Conservation (phyloP, 371 early-diverging fungal genomes). For the Syncephalis fuscata region DNA sequence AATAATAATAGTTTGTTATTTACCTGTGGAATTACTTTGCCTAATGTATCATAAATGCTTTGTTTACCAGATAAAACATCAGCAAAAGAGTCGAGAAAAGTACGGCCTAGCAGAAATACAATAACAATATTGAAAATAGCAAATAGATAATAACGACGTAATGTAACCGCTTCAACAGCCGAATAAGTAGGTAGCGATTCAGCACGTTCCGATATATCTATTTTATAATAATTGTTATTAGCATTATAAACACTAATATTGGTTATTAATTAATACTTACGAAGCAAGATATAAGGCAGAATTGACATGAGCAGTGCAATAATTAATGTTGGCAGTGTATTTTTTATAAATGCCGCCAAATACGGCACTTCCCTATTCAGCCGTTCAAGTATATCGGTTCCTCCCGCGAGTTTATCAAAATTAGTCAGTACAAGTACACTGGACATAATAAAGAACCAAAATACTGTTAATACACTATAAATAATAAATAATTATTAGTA, state of each 20-base stretch:
- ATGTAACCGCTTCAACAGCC: conserved; percentile 40
- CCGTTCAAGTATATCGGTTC: too few species aligned
- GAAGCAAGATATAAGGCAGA: conserved; percentile 28
- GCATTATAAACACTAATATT: conserved; percentile 8
- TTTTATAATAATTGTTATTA: conserved; percentile 15
- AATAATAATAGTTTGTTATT: too few species aligned
- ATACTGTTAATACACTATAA: conserved; percentile 39
- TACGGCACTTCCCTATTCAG: too few species aligned
- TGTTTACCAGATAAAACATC: conserved; percentile 50
- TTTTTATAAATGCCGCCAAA: conserved; percentile 32
- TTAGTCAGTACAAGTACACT: background rate
- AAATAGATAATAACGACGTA: conserved; percentile 72
- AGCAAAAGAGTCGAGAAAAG: conserved; percentile 49
- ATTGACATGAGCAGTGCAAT: conserved; percentile 47
- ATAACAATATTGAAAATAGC: conserved; percentile 76
- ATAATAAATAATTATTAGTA: conserved; percentile 4
- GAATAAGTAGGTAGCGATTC: conserved; percentile 21
- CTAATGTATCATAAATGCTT: conserved; percentile 49
- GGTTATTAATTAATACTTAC: conserved; percentile 8
- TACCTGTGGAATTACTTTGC: conserved; percentile 37
- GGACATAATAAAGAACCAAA: conserved; percentile 43
- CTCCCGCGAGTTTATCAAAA: background rate
- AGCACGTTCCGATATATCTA: conserved; percentile 26
- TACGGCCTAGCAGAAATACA: conserved; percentile 62
- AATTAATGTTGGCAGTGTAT: conserved; percentile 39